Evolutionary conservation across 2,329 filamentous ascomycete species (phyloP).

Genomic region (Podosphaera xanthii): DNA sequence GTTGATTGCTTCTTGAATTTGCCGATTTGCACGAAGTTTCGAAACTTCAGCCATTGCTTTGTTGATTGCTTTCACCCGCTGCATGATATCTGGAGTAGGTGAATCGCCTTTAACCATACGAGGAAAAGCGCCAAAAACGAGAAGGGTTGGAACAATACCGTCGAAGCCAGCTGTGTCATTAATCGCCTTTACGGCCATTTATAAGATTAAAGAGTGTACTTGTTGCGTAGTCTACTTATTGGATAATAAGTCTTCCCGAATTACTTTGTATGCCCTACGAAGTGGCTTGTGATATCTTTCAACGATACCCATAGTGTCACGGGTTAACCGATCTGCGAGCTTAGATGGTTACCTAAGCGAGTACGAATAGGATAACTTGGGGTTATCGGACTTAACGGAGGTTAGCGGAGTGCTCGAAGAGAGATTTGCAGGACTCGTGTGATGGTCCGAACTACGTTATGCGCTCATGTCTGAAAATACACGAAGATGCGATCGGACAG

Average conservation of each 20-base stretch:
- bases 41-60: conserved; percentile 4
- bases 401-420: too few species aligned
- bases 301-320: not conserved
- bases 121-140: not conserved
- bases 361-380: too few species aligned
- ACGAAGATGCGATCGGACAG: too few species aligned
- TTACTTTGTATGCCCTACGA: not conserved
- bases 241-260: not conserved
- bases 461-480: too few species aligned
- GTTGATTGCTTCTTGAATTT: conserved; percentile 1
- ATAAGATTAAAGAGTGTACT: not conserved
- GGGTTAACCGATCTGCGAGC: too few species aligned
- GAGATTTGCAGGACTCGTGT: too few species aligned
- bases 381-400: too few species aligned
- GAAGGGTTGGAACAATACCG: not conserved
- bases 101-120: not conserved
- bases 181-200: not conserved
- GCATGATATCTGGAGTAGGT: not conserved
- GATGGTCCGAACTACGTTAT: too few species aligned
- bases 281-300: not conserved
- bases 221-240: too few species aligned
- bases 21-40: conserved; percentile 1
- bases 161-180: conserved; percentile 1
- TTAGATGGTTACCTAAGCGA: too few species aligned
- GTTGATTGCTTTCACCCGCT: conserved; percentile 1